A percentile compares a stretch with the other conserved stretches of the same genome.
Conservation (phyloP, 129 eudicot genomes). For the Tanacetum coccineum region DNA sequence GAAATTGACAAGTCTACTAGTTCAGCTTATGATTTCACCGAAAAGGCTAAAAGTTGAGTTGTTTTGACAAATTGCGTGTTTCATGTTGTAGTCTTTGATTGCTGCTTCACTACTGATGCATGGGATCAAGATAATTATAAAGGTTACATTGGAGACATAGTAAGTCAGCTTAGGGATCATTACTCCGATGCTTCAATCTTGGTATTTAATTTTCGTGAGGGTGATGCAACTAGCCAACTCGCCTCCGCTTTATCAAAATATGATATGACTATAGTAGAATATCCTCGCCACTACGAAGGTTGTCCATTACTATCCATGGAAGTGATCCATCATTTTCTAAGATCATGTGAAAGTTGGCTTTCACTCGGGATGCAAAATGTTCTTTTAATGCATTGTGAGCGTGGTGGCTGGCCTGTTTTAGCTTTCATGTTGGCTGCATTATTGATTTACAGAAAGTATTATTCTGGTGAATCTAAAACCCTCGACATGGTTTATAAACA, state of each 20-base stretch:
- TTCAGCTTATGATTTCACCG: not conserved
- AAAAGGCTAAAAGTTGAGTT: not conserved
- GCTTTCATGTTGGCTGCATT: conserved; percentile 86
- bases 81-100: conserved; percentile 63
- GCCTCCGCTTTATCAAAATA: conserved; percentile 42
- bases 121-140: conserved; percentile 51
- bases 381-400: conserved; percentile 80
- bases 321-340: conserved; percentile 66
- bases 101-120: conserved; percentile 73
- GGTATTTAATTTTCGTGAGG: conserved; percentile 66
- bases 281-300: conserved; percentile 57
- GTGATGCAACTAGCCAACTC: conserved; percentile 47
- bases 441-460: conserved; percentile 60
- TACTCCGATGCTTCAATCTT: conserved; percentile 69
- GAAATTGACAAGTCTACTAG: too few species aligned
- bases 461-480: conserved; percentile 65
- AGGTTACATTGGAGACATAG: conserved; percentile 49
- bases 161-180: conserved; percentile 54
- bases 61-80: conserved; percentile 15
- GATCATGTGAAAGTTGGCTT: conserved; percentile 78
- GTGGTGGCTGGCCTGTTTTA: conserved; percentile 71
- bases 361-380: conserved; percentile 67
- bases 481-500: conserved; percentile 83
- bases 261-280: conserved; percentile 75
- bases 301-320: conserved; percentile 73